phyloP scores from a whole-genome alignment of 768 basidiomycete genomes.

The Calocybe gangraenosa region DNA sequence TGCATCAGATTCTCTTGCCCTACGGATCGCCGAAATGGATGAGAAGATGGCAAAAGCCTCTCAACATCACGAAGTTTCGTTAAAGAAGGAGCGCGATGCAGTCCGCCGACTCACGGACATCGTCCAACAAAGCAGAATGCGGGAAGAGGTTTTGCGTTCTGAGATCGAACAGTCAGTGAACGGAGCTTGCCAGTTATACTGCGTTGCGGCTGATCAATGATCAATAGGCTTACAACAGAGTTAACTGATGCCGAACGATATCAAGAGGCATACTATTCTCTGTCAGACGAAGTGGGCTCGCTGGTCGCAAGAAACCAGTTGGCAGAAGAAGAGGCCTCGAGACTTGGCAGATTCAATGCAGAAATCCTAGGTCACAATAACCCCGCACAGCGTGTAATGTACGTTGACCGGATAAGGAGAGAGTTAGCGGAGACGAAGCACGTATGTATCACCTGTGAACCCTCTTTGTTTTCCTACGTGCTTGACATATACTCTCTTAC shows the following conservation, averaged over 20 bases:
- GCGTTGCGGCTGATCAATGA: background rate
- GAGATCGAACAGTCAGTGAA: slow-evolving; percentile 65
- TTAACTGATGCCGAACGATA: slow-evolving; percentile 59
- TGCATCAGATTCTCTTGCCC: slow-evolving; percentile 18
- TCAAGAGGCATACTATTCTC: slow-evolving; percentile 64
- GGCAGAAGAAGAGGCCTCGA: slow-evolving; percentile 74
- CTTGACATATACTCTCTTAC: background rate
- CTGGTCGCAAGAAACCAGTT: slow-evolving; percentile 69
- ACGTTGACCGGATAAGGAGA: slow-evolving; percentile 77
- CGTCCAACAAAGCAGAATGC: slow-evolving; percentile 52
- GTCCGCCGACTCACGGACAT: slow-evolving; percentile 44
- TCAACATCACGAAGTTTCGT: slow-evolving; percentile 26
- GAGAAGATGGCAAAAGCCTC: slow-evolving; percentile 22
- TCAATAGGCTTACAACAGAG: slow-evolving; percentile 39
- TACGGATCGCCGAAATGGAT: slow-evolving; percentile 19
- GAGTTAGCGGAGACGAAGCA: slow-evolving; percentile 82
- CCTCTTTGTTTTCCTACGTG: background rate
- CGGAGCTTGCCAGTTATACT: background rate
- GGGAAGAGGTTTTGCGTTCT: slow-evolving; percentile 63
- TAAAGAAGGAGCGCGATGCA: slow-evolving; percentile 45
- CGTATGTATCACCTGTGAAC: slow-evolving; percentile 41
- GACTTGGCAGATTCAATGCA: slow-evolving; percentile 79
- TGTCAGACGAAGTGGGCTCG: slow-evolving; percentile 59
- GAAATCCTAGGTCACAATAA: slow-evolving; percentile 84
- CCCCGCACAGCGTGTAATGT: slow-evolving; percentile 80